Conservation (phyloP, 73 alveolate genomes). For the Uronychia binucleata region DNA sequence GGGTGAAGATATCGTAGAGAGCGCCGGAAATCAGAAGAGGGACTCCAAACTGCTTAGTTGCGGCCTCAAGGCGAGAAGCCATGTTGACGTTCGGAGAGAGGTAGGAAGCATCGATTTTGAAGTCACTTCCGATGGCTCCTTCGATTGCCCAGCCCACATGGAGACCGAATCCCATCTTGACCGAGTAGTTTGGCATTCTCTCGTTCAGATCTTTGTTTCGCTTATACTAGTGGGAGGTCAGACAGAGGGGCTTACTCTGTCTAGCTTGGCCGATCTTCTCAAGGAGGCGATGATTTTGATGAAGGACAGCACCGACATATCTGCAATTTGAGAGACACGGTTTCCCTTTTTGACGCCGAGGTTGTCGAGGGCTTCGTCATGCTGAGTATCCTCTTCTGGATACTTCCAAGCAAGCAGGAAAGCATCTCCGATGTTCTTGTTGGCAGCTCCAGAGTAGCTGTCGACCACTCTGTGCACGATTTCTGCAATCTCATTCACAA, state of each 20-base stretch:
- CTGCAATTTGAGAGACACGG: constrained; percentile 88
- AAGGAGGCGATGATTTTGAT: constrained; percentile 89
- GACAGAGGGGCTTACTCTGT: too few relatives aligned
- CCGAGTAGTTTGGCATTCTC: constrained; percentile 82
- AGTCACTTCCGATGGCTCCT: constrained; percentile 96
- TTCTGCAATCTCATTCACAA: constrained; percentile 99
- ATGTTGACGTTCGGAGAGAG: constrained; percentile 90
- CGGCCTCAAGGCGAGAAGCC: constrained; percentile 91
- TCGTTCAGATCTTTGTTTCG: constrained; percentile 66
- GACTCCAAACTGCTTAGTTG: constrained; percentile 87
- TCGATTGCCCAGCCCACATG: constrained; percentile 98
- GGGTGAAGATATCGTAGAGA: constrained; percentile 60
- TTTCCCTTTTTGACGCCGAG: constrained; percentile 49
- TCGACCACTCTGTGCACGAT: constrained; percentile 95
- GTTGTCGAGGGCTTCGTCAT: constrained; percentile 35
- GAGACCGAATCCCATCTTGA: constrained; percentile 97
- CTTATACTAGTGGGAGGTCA: too few relatives aligned
- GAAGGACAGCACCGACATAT: constrained; percentile 91
- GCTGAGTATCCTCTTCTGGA: constrained; percentile 68
- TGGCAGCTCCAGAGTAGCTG: constrained; percentile 97
- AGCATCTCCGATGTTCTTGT: constrained; percentile 99
- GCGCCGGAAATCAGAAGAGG: constrained; percentile 80
- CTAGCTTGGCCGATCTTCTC: constrained; percentile 84
- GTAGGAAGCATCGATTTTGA: constrained; percentile 92
- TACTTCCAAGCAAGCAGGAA: constrained; percentile 98